Percentiles rank a stretch among this genome's conserved stretches.
Evolutionary conservation across 23 red algal genomes (phyloP).

Genomic region (Gracilaria domingensis): DNA sequence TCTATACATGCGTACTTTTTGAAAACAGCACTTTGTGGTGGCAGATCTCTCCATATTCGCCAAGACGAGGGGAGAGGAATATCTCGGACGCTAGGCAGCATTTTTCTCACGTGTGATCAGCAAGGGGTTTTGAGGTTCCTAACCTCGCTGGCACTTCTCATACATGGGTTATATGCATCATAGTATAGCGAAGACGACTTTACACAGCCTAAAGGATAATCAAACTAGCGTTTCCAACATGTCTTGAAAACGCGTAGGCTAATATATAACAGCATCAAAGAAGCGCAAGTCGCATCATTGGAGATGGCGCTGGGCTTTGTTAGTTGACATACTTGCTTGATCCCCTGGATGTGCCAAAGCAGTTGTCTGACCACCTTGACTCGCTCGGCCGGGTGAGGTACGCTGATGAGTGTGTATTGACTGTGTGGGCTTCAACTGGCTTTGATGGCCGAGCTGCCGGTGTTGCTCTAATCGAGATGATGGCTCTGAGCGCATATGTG

Average conservation of each 20-base stretch:
- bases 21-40: too few relatives aligned
- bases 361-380: background rate
- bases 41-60: too few relatives aligned
- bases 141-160: too few relatives aligned
- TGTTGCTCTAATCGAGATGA: background rate
- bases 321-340: slow-evolving; percentile 16
- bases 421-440: background rate
- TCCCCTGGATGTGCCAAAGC: background rate
- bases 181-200: too few relatives aligned
- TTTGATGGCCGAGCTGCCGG: background rate
- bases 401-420: background rate
- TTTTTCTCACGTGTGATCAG: too few relatives aligned
- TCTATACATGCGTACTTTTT: too few relatives aligned
- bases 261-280: background rate
- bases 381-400: background rate
- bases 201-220: too few relatives aligned
- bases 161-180: too few relatives aligned
- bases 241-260: background rate
- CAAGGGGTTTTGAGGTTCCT: too few relatives aligned
- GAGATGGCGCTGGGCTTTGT: background rate
- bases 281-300: background rate
- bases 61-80: too few relatives aligned
- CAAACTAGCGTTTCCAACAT: background rate
- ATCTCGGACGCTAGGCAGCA: too few relatives aligned
- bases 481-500: background rate